Percentiles rank a stretch among this genome's conserved stretches.
phyloP scores from a whole-genome alignment of 306 rosid species.

The Malus sieversii region DNA sequence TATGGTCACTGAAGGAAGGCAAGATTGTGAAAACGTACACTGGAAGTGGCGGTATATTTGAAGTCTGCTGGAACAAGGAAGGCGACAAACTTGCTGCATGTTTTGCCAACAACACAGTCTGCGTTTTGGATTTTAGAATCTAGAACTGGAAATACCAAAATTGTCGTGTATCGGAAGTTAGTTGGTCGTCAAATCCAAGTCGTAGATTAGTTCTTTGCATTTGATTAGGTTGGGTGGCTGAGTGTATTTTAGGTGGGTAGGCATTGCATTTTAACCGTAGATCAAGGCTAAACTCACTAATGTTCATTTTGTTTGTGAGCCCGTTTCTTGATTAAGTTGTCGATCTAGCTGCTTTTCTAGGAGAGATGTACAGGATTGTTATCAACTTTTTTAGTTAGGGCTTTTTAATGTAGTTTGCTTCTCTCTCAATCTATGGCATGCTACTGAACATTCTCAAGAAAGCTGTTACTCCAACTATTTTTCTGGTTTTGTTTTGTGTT shows the following conservation, averaged over 20 bases:
- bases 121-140: conserved; percentile 54
- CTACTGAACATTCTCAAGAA: neutral
- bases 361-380: conserved; percentile 4
- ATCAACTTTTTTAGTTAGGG: neutral
- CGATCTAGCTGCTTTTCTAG: neutral
- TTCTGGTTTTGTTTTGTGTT: neutral
- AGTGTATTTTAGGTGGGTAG: conserved; percentile 6
- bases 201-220: neutral
- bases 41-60: conserved; percentile 93
- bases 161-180: neutral
- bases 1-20: conserved; percentile 90
- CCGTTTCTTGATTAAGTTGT: neutral
- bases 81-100: conserved; percentile 93
- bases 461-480: neutral
- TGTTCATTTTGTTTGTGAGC: neutral
- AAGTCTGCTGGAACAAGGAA: conserved; percentile 89
- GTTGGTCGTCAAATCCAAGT: neutral
- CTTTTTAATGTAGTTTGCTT: neutral
- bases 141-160: neutral
- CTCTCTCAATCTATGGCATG: neutral
- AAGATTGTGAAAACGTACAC: conserved; percentile 75
- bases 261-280: conserved; percentile 12
- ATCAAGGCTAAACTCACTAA: neutral
- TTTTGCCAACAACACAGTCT: conserved; percentile 83
- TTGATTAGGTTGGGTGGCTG: neutral